Evolutionary conservation across 106 monocot species (phyloP).

Genomic region (Cymbidium sinense): DNA sequence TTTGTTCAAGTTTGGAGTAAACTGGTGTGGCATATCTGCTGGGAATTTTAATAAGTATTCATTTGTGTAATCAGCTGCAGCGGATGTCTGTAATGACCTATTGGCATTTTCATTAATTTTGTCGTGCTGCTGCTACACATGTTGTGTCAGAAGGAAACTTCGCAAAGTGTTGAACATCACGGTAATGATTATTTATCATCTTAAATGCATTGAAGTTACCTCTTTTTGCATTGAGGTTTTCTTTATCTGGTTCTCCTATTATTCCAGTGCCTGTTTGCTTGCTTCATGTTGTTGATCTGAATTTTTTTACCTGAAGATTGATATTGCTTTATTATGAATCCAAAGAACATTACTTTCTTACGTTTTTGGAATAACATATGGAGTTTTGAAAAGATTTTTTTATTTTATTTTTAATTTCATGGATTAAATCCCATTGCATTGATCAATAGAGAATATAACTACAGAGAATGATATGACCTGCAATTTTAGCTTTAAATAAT

Average conservation of each 20-base stretch:
- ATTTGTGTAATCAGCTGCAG: conserved; percentile 44
- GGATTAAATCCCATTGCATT: no score
- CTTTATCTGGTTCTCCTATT: neutral
- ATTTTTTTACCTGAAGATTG: neutral
- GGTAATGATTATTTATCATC: conserved; percentile 23
- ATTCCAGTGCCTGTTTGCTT: neutral
- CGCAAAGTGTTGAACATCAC: conserved; percentile 42
- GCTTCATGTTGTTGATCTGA: neutral
- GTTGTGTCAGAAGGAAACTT: conserved; percentile 80
- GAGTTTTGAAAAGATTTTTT: neutral
- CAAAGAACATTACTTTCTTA: neutral
- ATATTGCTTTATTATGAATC: neutral
- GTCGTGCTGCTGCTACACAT: conserved; percentile 95
- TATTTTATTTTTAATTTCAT: no score
- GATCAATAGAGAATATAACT: neutral
- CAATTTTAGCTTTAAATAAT: neutral
- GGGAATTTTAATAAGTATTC: neutral
- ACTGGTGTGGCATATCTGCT: neutral
- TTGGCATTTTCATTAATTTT: conserved; percentile 83
- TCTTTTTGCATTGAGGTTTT: neutral
- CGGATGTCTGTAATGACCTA: conserved; percentile 83
- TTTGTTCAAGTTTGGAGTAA: neutral
- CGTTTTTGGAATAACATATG: neutral
- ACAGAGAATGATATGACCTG: neutral
- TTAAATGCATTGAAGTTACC: neutral